Evolutionary conservation across 2,329 filamentous ascomycete species (phyloP), one percentile per base, ranked within the genome.

Genomic region (Xylariaceae sp.): DNA sequence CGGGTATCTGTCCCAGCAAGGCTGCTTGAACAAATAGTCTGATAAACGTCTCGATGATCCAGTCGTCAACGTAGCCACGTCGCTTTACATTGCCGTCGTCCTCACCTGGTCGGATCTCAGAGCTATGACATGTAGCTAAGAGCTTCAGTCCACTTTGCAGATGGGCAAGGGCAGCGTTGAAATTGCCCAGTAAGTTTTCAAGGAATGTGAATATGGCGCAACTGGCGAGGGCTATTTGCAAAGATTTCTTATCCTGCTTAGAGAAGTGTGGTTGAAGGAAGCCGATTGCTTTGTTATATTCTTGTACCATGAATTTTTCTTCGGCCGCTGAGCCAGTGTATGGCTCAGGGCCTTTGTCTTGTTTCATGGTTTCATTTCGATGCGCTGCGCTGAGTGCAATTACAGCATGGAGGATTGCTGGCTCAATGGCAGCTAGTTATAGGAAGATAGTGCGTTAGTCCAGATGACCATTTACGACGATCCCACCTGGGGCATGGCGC

Each of bases 111-210:
- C 39, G 45, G 17, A 33, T 30, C 15, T 45, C 44, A 11, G 51
- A 43, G 12, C 45, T 44, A 18, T 61, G 55, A 1, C 27, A 30
- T 35, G 50, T 45, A 1, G 53, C 45, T 27, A 76, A 54, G 11
- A 76, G 55, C 39, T 60, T 68, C 4, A 76, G 47, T 0, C 75
- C 75, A 38, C 65, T 73, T n/a, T 66, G 64, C 6, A 77, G 63
- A 55, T 77, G 75, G 4, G 58, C 55, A 30, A 69, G 66, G 11
- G 66, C 71, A 0, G 66, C 59, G 6, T 57, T 53, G 35, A 69
- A 71, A 15, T 67, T 65, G 2, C 71, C 72, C 19, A 64, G 63
- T 1, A 71, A 43, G 15, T 65, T 60, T 51, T 69, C 70, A 17
- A 68, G 54, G 33, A 51, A 64, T 35, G 61, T 61, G 45, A 73